Evolutionary conservation across 768 basidiomycete species (phyloP).

Genomic region (Suillus subalutaceus): DNA sequence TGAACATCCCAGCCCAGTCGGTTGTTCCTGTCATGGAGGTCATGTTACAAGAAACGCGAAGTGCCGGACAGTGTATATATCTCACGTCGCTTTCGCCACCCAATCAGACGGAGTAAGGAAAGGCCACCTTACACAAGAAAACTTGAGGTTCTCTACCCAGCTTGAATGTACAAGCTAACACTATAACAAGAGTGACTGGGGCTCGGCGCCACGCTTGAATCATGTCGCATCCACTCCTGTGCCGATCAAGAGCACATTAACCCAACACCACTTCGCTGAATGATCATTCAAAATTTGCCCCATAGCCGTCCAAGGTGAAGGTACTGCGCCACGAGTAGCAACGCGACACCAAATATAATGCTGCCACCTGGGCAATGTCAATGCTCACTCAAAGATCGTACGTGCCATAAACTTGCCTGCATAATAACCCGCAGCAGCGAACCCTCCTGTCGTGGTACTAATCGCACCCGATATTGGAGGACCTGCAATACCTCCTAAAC

Average conservation of each 20-base stretch:
- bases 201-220: background rate
- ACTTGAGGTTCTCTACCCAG: background rate
- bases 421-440: conserved; percentile 37
- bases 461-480: conserved; percentile 79
- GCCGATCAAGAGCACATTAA: background rate
- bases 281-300: conserved; percentile 34
- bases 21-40: background rate
- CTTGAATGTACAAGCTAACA: background rate
- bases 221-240: background rate
- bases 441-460: conserved; percentile 52
- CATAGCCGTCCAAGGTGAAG: conserved; percentile 41
- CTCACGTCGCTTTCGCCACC: background rate
- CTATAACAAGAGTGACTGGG: background rate
- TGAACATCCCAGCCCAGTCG: background rate
- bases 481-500: conserved; percentile 65
- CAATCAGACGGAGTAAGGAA: background rate
- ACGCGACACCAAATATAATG: conserved; percentile 42
- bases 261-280: background rate
- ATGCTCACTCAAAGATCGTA: background rate
- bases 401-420: conserved; percentile 33
- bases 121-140: background rate
- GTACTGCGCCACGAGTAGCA: conserved; percentile 44
- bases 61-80: background rate
- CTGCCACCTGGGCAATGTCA: conserved; percentile 33
- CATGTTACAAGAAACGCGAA: background rate